Percentiles rank a stretch among this genome's conserved stretches.
These are phyloP conservation scores for Hanseniaspora lachancei DNA, from an alignment of 805 yeast species.

Conservation along the genomic window DNA sequence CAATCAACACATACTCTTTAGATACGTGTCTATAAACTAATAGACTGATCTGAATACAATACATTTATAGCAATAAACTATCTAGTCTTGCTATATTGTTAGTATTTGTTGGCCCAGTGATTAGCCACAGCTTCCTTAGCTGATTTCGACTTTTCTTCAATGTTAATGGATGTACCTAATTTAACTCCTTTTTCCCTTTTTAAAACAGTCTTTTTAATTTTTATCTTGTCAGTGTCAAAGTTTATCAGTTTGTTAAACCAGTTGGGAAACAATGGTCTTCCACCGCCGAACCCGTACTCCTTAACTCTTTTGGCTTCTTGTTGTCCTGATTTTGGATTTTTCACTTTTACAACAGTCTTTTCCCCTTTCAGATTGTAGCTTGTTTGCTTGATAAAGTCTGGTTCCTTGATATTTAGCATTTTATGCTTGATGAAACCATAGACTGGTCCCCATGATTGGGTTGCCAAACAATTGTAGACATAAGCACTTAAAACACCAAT, in stretches of 20 bases:
- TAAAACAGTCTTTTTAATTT: neutral
- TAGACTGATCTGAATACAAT: no score
- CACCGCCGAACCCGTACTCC: conserved; percentile 12
- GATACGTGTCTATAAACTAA: no score
- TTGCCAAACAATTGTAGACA: conserved; percentile 48
- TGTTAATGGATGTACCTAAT: neutral
- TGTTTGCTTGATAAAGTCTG: neutral
- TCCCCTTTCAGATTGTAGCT: conserved; percentile 1
- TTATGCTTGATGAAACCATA: conserved; percentile 24
- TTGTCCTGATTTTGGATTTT: neutral
- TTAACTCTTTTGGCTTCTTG: neutral
- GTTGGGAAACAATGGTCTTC: conserved; percentile 3
- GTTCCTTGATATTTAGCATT: neutral
- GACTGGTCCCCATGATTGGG: conserved; percentile 40
- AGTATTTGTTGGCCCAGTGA: conserved; percentile 3
- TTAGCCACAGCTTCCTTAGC: conserved; percentile 1
- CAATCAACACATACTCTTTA: no score
- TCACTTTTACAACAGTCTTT: neutral
- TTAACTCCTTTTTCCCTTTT: neutral
- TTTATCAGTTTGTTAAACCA: neutral
- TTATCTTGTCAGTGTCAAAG: neutral
- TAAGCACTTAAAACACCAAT: conserved; percentile 47
- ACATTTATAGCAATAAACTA: no score
- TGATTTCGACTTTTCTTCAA: neutral
- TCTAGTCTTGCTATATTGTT: neutral